A percentile compares a stretch with the other conserved stretches of the same genome.
phyloP scores from a whole-genome alignment of 371 early-diverging fungal genomes.

The Rhizopus arrhizus region DNA sequence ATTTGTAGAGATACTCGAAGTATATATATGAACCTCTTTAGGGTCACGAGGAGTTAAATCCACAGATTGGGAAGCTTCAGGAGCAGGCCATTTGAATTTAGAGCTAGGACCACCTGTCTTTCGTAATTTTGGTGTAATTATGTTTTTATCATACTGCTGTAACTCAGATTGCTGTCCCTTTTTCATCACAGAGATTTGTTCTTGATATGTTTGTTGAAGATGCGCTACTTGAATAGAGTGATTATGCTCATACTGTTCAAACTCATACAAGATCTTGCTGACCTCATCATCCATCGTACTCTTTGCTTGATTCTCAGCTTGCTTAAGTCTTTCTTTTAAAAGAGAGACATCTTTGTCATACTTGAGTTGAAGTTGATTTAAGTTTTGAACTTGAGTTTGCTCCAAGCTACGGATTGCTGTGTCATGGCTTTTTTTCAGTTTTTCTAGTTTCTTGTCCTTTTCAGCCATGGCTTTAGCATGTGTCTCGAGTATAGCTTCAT shows the following conservation, averaged over 20 bases:
- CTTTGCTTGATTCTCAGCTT: conserved; percentile 46
- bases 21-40: conserved; percentile 35
- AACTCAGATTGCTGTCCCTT: conserved; percentile 33
- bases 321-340: conserved; percentile 33
- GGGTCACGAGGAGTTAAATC: conserved; percentile 27
- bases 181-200: conserved; percentile 42
- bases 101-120: conserved; percentile 9
- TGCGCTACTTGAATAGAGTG: conserved; percentile 44
- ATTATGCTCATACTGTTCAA: conserved; percentile 53
- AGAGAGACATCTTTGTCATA: conserved; percentile 31
- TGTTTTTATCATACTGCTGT: not conserved
- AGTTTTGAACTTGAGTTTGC: conserved; percentile 30
- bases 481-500: conserved; percentile 42
- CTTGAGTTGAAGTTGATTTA: conserved; percentile 29
- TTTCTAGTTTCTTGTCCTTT: conserved; percentile 45
- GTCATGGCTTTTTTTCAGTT: conserved; percentile 37
- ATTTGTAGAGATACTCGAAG: conserved; percentile 41
- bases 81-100: conserved; percentile 15
- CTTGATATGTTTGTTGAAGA: conserved; percentile 41
- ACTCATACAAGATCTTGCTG: conserved; percentile 45
- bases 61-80: not conserved
- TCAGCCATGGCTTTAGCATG: conserved; percentile 51
- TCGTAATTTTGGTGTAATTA: not conserved
- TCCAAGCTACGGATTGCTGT: conserved; percentile 37
- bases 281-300: conserved; percentile 46